Conservation (phyloP, 768 basidiomycete species). For the Lactifluus volemus region DNA sequence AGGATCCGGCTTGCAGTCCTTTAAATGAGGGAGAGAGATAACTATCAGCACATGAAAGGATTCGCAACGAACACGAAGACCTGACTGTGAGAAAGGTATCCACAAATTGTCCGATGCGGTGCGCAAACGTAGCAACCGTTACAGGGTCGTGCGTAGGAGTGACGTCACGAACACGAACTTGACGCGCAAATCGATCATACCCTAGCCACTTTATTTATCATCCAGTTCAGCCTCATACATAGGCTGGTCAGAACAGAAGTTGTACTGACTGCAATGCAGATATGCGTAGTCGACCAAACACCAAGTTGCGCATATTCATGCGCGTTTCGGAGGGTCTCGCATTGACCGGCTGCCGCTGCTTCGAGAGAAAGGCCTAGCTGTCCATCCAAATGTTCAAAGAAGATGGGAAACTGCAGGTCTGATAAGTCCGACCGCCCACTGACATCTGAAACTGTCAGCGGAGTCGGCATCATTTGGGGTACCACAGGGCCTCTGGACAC, state of each 20-base stretch:
- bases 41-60: not conserved
- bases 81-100: not conserved
- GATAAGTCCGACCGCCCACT: not conserved
- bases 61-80: not conserved
- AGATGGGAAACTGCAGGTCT: slow-evolving; percentile 11
- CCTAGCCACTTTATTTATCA: slow-evolving; percentile 1
- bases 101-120: slow-evolving; percentile 3
- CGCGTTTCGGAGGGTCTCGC: not conserved
- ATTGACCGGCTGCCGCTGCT: not conserved
- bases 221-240: not conserved
- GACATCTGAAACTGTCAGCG: not conserved
- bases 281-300: not conserved
- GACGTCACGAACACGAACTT: slow-evolving; percentile 3
- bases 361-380: slow-evolving; percentile 3
- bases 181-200: slow-evolving; percentile 5
- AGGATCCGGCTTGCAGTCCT: not conserved
- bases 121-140: not conserved
- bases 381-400: slow-evolving; percentile 6
- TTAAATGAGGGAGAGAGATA: not conserved
- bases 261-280: slow-evolving; percentile 3
- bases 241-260: not conserved
- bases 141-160: not conserved
- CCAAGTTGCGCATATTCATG: not conserved
- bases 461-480: slow-evolving; percentile 7
- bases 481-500: slow-evolving; percentile 6